Base-by-base conservation (phyloP, 2,329 filamentous ascomycete species). In the Phyllosticta citribraziliensis region DNA sequence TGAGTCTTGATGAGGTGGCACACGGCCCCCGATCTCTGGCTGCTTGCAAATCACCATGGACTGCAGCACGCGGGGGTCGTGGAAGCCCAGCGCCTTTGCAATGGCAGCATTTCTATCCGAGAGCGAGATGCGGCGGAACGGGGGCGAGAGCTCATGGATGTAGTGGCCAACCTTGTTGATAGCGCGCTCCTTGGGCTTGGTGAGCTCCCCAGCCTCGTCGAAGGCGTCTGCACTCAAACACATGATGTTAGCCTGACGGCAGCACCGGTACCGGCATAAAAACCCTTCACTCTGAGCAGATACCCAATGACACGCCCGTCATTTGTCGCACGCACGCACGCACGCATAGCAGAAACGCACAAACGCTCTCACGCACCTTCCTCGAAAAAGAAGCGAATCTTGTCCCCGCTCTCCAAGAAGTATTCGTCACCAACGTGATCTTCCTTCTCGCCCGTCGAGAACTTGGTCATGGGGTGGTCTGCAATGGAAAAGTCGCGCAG, bases 31-130 rank as follows among this genome's bases (percentile, higher is more conserved):
- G 58, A 97, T 97, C 75, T 95, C 90, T 22, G 94, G 92, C 76
- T 97, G 93, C 75, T 99, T 99, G 83, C 91, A 97, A 68, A 99
- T 97, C 27, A 97, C 82, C 94, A 99, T 99, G 73, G 88, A 94
- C 79, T 99, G 94, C 58, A 99, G 79, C 5, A 87, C 81, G 20
- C 88, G 80, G 1, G 92, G 89, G 72, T 96, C 89, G 4, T 66
- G 68, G 77, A 91, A 96, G 2, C 88, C 88, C 11, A 96, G 79
- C 9, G 82, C 81, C 53, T 78, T 77, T 0, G 91, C 91, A 14
- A 96, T 85, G 5, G 80, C 83, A 0, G 74, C 80, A 72, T 84
- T 87, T 62, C 72, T 73, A 47, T 74, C 71, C 12, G 81, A 83
- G 50, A 84, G 79, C 0, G 81, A 80, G 35, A 81, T 72, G 25